A percentile compares a stretch with the other conserved stretches of the same genome.
Evolutionary conservation across 306 rosid genomes (phyloP).

Genomic region (Cucurbita ficifolia): DNA sequence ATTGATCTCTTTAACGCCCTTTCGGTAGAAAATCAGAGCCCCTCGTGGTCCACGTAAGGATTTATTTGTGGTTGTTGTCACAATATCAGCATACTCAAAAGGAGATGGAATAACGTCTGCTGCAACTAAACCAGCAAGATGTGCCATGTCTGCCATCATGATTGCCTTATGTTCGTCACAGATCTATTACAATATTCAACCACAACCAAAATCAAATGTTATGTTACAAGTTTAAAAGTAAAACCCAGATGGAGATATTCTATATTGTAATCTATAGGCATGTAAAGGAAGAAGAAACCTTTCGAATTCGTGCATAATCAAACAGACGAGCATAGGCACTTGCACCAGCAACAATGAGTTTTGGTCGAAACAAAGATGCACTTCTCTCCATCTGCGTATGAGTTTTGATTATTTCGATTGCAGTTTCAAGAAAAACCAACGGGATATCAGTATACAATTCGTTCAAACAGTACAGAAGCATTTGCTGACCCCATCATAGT

Average conservation of each 20-base stretch:
- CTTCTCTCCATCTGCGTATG: slow-evolving; percentile 29
- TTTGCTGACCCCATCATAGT: slow-evolving; percentile 63
- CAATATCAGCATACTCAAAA: slow-evolving; percentile 39
- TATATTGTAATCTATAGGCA: background rate
- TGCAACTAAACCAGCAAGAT: slow-evolving; percentile 35
- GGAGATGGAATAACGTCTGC: slow-evolving; percentile 34
- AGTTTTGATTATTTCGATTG: background rate
- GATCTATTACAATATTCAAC: slow-evolving; percentile 17
- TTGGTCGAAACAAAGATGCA: slow-evolving; percentile 29
- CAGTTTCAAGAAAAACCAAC: background rate
- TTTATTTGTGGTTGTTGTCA: slow-evolving; percentile 89
- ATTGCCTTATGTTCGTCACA: slow-evolving; percentile 34
- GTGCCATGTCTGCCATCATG: slow-evolving; percentile 38
- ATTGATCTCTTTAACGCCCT: slow-evolving; percentile 74
- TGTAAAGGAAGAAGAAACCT: slow-evolving; percentile 9
- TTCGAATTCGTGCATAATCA: slow-evolving; percentile 29
- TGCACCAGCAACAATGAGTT: slow-evolving; percentile 29
- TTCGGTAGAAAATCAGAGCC: slow-evolving; percentile 87
- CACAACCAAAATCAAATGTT: background rate
- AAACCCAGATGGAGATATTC: background rate
- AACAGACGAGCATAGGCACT: slow-evolving; percentile 35
- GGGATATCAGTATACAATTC: background rate
- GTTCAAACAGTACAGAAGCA: background rate
- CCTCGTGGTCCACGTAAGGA: slow-evolving; percentile 98
- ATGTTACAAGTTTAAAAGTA: background rate